A percentile compares a stretch with the other conserved stretches of the same genome.
These are phyloP conservation scores for Melastoma malabathricum DNA, from an alignment of 345 rosid genomes.

Conservation along the genomic window DNA sequence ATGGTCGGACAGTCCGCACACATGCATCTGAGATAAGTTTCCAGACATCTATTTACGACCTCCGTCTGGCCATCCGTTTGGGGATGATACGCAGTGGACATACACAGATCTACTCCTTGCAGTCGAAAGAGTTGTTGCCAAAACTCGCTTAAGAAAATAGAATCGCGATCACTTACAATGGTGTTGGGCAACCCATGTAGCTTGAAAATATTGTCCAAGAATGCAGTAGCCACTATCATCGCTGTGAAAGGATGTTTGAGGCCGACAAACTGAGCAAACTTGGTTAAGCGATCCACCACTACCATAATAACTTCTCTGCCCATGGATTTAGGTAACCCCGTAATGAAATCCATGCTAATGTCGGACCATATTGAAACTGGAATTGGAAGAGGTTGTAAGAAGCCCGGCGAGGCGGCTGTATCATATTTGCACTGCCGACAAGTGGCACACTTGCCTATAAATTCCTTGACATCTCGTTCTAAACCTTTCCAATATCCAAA, in stretches of 20 bases:
- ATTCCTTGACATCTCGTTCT: not conserved
- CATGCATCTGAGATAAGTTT: not conserved
- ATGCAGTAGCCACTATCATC: not conserved
- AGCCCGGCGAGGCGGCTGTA: not conserved
- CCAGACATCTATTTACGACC: not conserved
- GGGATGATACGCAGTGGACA: not conserved
- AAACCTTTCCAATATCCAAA: not conserved
- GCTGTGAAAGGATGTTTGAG: not conserved
- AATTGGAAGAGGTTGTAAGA: not conserved
- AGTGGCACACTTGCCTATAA: not conserved
- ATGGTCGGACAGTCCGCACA: not conserved
- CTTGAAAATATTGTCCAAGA: not conserved
- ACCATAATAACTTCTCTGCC: not conserved
- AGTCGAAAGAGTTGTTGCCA: not conserved
- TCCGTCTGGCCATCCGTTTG: not conserved
- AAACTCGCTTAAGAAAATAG: not conserved
- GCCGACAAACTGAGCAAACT: slow-evolving; percentile 1
- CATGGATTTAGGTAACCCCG: not conserved
- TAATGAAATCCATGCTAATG: slow-evolving; percentile 4
- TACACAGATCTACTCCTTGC: not conserved
- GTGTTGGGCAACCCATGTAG: slow-evolving; percentile 1
- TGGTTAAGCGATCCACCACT: not conserved
- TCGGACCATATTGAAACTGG: not conserved
- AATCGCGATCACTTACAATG: not conserved
- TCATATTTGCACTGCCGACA: not conserved